phyloP scores from a whole-genome alignment of 257 asterid genomes.

The Solanum chaucha region DNA sequence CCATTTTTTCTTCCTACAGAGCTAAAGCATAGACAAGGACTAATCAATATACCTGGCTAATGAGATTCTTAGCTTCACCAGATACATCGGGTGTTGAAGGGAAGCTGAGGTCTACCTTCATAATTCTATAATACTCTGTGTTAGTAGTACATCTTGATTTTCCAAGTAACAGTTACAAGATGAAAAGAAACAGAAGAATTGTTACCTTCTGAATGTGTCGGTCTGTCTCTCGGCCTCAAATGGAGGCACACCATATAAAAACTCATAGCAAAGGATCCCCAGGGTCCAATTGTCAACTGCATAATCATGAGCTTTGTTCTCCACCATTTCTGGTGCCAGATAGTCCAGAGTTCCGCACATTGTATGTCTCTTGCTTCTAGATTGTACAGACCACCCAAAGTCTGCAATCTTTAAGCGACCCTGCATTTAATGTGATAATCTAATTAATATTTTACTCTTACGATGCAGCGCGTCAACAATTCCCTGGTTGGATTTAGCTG shows the following conservation, averaged over 20 bases:
- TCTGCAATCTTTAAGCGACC: slow-evolving; percentile 92
- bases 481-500: background rate
- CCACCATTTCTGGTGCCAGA: slow-evolving; percentile 98
- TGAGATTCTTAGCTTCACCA: slow-evolving; percentile 68
- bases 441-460: background rate
- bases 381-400: slow-evolving; percentile 96
- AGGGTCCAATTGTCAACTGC: slow-evolving; percentile 94
- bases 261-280: slow-evolving; percentile 86
- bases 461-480: background rate
- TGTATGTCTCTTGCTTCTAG: slow-evolving; percentile 69
- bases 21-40: background rate
- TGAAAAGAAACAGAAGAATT: background rate
- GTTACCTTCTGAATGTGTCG: slow-evolving; percentile 76
- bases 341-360: slow-evolving; percentile 98
- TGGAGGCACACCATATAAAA: slow-evolving; percentile 80
- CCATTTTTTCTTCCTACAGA: too few relatives aligned
- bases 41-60: slow-evolving; percentile 43
- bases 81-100: slow-evolving; percentile 57
- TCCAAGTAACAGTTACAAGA: background rate
- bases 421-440: slow-evolving; percentile 22
- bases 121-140: slow-evolving; percentile 25
- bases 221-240: slow-evolving; percentile 79
- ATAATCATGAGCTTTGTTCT: slow-evolving; percentile 76
- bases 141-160: background rate
- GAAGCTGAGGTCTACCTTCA: slow-evolving; percentile 83